Evolutionary conservation across 352 stramenopile genomes (phyloP).

Genomic region (Phytophthora podocarpi): DNA sequence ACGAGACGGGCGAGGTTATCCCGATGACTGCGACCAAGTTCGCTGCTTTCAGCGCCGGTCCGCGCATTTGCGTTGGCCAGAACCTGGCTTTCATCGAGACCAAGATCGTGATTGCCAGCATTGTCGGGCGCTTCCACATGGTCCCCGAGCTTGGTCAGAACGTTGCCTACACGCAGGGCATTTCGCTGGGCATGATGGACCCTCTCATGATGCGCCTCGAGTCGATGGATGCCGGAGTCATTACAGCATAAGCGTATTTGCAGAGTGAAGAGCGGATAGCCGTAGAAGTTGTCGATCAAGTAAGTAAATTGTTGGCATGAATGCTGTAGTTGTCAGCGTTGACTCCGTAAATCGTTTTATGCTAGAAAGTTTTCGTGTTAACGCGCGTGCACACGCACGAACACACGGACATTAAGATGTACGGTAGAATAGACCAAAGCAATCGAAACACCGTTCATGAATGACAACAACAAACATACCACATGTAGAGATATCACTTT

Average conservation of each 20-base stretch:
- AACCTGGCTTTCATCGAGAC: constrained; percentile 57
- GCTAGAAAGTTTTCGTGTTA: too few relatives aligned
- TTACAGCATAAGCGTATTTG: too few relatives aligned
- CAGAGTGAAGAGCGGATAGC: too few relatives aligned
- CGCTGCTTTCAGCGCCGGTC: constrained; percentile 55
- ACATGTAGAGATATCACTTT: too few relatives aligned
- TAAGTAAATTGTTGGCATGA: constrained; percentile 20
- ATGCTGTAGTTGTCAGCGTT: too few relatives aligned
- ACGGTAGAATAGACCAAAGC: too few relatives aligned
- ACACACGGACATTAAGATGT: too few relatives aligned
- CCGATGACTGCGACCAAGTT: constrained; percentile 50
- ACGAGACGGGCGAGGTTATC: constrained; percentile 29
- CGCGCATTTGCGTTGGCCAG: constrained; percentile 56
- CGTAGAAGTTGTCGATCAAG: constrained; percentile 6
- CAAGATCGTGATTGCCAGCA: constrained; percentile 68
- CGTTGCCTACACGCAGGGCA: constrained; percentile 70
- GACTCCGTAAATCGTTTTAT: too few relatives aligned
- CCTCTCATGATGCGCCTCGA: constrained; percentile 34
- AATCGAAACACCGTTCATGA: too few relatives aligned
- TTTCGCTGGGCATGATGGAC: constrained; percentile 56
- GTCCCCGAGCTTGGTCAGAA: constrained; percentile 56
- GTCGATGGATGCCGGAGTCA: not conserved
- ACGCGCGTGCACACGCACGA: too few relatives aligned
- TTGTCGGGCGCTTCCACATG: constrained; percentile 48
- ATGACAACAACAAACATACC: too few relatives aligned